These are phyloP conservation scores for Yamadazyma sp. DNA, from an alignment of 1,139 yeast species.

Conservation along the genomic window DNA sequence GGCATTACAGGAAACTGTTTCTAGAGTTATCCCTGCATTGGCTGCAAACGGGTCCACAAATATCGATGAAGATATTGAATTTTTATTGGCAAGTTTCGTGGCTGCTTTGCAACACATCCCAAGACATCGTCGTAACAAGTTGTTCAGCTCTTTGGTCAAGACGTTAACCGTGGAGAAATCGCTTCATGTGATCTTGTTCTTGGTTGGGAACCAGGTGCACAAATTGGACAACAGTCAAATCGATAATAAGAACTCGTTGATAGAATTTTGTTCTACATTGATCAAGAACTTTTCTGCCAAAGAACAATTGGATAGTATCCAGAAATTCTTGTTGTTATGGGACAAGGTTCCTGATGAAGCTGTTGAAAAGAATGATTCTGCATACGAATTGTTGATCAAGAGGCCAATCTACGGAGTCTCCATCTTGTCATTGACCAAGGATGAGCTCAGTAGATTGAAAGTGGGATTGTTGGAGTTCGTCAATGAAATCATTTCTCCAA, in stretches of 20 bases:
- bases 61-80: conserved; percentile 51
- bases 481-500: conserved; percentile 24
- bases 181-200: conserved; percentile 69
- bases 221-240: conserved; percentile 47
- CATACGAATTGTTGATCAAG: conserved; percentile 38
- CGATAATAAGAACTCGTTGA: conserved; percentile 63
- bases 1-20: conserved; percentile 89
- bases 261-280: conserved; percentile 73
- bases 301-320: conserved; percentile 67
- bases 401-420: conserved; percentile 68
- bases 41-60: conserved; percentile 51
- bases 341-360: conserved; percentile 43
- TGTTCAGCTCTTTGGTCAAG: conserved; percentile 74
- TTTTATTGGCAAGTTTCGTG: conserved; percentile 81
- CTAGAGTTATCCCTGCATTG: conserved; percentile 89
- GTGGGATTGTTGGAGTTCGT: conserved; percentile 11
- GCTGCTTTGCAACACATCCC: conserved; percentile 96
- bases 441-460: conserved; percentile 52
- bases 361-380: conserved; percentile 39
- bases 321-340: conserved; percentile 57
- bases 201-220: conserved; percentile 78
- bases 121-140: conserved; percentile 86
- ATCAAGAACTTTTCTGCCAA: conserved; percentile 63
- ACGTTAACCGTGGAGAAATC: conserved; percentile 73
- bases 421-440: conserved; percentile 48